A percentile compares a stretch with the other conserved stretches of the same genome.
phyloP scores from a whole-genome alignment of 805 yeast genomes.

The Cyberlindnera mycetangii region DNA sequence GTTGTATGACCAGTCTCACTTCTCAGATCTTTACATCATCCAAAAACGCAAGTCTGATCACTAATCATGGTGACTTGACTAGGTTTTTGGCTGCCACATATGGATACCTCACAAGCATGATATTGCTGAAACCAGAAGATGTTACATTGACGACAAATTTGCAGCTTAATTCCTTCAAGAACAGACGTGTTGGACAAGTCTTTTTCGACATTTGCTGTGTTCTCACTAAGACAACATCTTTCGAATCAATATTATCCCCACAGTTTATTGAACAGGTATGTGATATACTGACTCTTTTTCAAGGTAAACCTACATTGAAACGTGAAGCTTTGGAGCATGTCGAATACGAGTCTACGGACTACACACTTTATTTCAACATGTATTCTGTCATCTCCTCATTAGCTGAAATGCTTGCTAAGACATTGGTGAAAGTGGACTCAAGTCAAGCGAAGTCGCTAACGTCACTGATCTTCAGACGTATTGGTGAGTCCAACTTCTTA shows the following conservation, averaged over 20 bases:
- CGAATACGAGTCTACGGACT: slow-evolving; percentile 86
- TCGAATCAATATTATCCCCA: slow-evolving; percentile 41
- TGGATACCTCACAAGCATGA: slow-evolving; percentile 56
- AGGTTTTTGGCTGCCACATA: slow-evolving; percentile 60
- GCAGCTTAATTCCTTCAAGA: slow-evolving; percentile 41
- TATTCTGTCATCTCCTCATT: slow-evolving; percentile 65
- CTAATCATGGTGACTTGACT: slow-evolving; percentile 61
- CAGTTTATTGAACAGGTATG: slow-evolving; percentile 56
- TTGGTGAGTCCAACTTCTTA: slow-evolving; percentile 1
- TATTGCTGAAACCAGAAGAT: slow-evolving; percentile 42
- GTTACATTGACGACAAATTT: slow-evolving; percentile 31
- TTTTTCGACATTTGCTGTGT: slow-evolving; percentile 79
- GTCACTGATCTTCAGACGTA: slow-evolving; percentile 12
- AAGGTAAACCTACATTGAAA: slow-evolving; percentile 70
- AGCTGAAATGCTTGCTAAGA: slow-evolving; percentile 50
- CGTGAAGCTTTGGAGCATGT: slow-evolving; percentile 81
- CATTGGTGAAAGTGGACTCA: slow-evolving; percentile 28
- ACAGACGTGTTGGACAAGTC: slow-evolving; percentile 73
- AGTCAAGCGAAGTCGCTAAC: slow-evolving; percentile 2
- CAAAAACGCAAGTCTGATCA: slow-evolving; percentile 60
- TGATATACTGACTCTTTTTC: slow-evolving; percentile 65
- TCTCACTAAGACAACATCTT: slow-evolving; percentile 62
- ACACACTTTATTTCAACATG: slow-evolving; percentile 30
- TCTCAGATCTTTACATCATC: slow-evolving; percentile 83
- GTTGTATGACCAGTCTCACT: slow-evolving; percentile 66